Evolutionary conservation across 768 basidiomycete genomes (phyloP), one percentile per base, ranked within the genome.

Genomic region (Agaricus blazei): DNA sequence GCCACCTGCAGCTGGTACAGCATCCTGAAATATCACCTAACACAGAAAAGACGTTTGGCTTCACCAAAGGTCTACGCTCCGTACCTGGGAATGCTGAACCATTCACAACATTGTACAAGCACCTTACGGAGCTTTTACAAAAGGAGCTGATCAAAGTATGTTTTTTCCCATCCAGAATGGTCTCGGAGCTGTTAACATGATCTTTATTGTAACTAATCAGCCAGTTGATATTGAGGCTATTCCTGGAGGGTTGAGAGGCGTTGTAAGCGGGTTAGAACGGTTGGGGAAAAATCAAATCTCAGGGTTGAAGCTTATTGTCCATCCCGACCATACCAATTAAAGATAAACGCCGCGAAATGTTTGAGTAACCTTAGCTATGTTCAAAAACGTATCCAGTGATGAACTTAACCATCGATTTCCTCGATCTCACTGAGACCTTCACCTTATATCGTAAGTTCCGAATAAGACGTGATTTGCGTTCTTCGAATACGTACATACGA

Each of bases 91-190:
- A 63, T 40, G 45, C 42, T 9, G 58, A 59, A 14, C 43, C 68
- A 4, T 45, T 66, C 9, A 54, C 59, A 11, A 59, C 54, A 24
- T 51, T 68, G 52, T 69, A 67, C 45, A 45, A 43, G 15, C 51
- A 64, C 14, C 37, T 70, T 28, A 51, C 61, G 1, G 59, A 62
- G 36, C 63, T 66, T 54, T 44, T 78, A 36, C 64, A 70, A 37
- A 64, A 69, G 3, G 74, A 67, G 5, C 38, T 67, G 34, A 59
- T 73, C 19, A 69, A 67, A 58, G 75, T 78, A 55, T 7, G 61
- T 51, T 19, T 48, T 11, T 5, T n/a, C 15, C n/a, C 42, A 23
- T n/a, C 2, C 3, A 37, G 11, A 27, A 11, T n/a, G 31, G 9
- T 34, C 34, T 7, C 11, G 8, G 34, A 15, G 26, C 3, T 40